These are phyloP conservation scores for Sequoia sempervirens DNA, from an alignment of 75 land plant genomes.

Conservation along the genomic window DNA sequence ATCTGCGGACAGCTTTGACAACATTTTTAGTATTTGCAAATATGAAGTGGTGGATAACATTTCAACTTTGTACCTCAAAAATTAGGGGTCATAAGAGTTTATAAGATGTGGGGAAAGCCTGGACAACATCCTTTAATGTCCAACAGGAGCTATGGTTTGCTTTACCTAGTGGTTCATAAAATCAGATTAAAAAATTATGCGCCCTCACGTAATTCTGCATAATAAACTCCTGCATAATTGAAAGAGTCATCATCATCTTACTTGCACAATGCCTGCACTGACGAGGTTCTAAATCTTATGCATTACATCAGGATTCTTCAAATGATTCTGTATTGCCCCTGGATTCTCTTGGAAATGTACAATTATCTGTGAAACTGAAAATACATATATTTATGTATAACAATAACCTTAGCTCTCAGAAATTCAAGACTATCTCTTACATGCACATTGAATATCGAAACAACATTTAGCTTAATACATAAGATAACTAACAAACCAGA, in stretches of 20 bases:
- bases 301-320: slow-evolving; percentile 89
- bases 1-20: too few relatives aligned
- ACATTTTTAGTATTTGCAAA: too few relatives aligned
- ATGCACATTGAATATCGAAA: neutral
- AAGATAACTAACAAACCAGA: neutral
- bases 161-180: neutral
- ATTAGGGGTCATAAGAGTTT: too few relatives aligned
- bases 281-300: slow-evolving; percentile 85
- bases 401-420: neutral
- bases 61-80: too few relatives aligned
- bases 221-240: neutral
- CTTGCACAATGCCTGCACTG: slow-evolving; percentile 87
- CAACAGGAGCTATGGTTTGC: too few relatives aligned
- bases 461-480: neutral
- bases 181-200: neutral
- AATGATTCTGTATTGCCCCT: slow-evolving; percentile 80
- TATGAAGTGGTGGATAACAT: too few relatives aligned
- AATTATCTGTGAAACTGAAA: slow-evolving; percentile 45
- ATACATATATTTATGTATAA: neutral
- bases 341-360: slow-evolving; percentile 94
- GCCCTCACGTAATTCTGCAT: neutral
- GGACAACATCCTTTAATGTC: too few relatives aligned
- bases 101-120: too few relatives aligned
- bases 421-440: neutral
- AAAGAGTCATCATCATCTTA: slow-evolving; percentile 26